phyloP scores from a whole-genome alignment of 192 early-diverging fungal species.

The Podila epicladia region DNA sequence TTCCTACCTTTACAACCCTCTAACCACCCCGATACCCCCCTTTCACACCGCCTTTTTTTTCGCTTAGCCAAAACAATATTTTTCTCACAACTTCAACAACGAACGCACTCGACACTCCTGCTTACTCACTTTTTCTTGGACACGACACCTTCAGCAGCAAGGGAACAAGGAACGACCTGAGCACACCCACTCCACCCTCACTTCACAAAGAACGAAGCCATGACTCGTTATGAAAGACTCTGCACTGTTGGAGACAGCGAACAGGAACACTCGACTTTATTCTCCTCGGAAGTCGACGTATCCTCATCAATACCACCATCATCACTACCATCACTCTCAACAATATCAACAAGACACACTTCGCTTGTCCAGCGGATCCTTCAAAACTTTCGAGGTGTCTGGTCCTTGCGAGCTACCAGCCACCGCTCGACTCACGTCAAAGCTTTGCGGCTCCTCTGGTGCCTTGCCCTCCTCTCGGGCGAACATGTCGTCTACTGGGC shows the following conservation, averaged over 20 bases:
- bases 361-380: neutral
- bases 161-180: too few relatives aligned
- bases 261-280: neutral
- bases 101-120: neutral
- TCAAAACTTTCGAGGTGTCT: neutral
- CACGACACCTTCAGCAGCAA: neutral
- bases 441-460: slow-evolving; percentile 11
- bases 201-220: neutral
- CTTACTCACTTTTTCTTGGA: neutral
- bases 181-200: neutral
- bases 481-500: slow-evolving; percentile 20
- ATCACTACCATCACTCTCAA: neutral
- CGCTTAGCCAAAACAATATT: too few relatives aligned
- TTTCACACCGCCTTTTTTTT: too few relatives aligned
- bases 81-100: neutral
- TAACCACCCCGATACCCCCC: neutral
- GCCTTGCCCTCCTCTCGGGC: slow-evolving; percentile 6
- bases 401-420: neutral
- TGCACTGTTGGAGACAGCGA: slow-evolving; percentile 2
- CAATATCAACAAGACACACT: neutral
- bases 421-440: neutral
- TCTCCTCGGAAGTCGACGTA: neutral
- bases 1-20: neutral
- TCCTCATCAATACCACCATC: neutral
- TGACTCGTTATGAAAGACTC: slow-evolving; percentile 1